phyloP scores from a whole-genome alignment of 345 rosid species.

The Carallia brachiata region DNA sequence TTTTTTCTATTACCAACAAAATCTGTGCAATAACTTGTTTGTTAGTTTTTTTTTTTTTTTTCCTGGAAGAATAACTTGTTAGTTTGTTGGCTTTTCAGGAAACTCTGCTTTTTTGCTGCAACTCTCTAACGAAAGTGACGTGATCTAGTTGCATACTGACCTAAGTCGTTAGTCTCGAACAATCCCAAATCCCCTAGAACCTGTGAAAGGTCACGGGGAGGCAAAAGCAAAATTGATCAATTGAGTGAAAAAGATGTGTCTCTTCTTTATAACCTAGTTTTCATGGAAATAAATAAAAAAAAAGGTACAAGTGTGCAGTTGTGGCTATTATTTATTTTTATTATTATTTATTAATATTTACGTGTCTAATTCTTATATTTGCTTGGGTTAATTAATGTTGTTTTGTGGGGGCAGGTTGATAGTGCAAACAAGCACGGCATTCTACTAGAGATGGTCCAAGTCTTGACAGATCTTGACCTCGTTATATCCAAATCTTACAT shows the following conservation, averaged over 20 bases:
- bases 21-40: neutral
- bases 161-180: neutral
- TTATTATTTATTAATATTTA: neutral
- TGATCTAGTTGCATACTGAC: constrained; percentile 1
- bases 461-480: constrained; percentile 91
- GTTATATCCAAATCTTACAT: constrained; percentile 91
- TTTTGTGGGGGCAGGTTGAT: constrained; percentile 54
- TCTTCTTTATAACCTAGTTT: neutral
- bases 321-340: too few relatives aligned
- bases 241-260: neutral
- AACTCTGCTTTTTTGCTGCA: neutral
- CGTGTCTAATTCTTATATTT: neutral
- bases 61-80: too few relatives aligned
- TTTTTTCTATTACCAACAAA: neutral
- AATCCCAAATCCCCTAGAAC: neutral
- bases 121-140: neutral
- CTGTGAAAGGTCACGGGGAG: neutral
- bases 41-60: too few relatives aligned
- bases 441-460: constrained; percentile 90
- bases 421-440: constrained; percentile 91
- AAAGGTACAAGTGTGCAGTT: neutral
- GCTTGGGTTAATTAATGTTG: too few relatives aligned
- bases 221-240: neutral
- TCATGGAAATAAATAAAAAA: neutral
- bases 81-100: too few relatives aligned